Evolutionary conservation across 768 basidiomycete species (phyloP).

Genomic region (Tephrocybe rancida): DNA sequence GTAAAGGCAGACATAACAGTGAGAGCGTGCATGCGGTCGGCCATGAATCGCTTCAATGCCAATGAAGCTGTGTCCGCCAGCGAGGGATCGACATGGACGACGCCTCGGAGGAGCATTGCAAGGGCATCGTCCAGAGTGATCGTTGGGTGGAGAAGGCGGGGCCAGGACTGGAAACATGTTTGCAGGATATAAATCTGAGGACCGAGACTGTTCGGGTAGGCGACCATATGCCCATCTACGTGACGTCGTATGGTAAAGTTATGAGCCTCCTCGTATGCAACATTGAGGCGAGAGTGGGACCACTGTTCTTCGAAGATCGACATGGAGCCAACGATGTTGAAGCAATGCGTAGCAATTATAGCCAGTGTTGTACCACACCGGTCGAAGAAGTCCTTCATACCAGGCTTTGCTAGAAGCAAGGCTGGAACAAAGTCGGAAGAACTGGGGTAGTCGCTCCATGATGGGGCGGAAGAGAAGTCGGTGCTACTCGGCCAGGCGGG

Average conservation of each 20-base stretch:
- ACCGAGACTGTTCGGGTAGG: conserved; percentile 62
- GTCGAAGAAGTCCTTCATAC: conserved; percentile 74
- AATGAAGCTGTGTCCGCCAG: conserved; percentile 69
- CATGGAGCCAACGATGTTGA: conserved; percentile 71
- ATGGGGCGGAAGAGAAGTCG: conserved; percentile 62
- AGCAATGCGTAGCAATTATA: conserved; percentile 58
- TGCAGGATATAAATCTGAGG: conserved; percentile 74
- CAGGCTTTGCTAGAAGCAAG: conserved; percentile 58
- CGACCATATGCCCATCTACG: conserved; percentile 57
- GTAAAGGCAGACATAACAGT: conserved; percentile 67
- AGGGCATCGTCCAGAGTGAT: conserved; percentile 61
- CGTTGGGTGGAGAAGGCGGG: conserved; percentile 69
- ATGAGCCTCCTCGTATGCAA: conserved; percentile 69
- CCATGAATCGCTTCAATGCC: conserved; percentile 75
- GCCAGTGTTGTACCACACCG: conserved; percentile 60
- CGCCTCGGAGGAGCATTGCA: conserved; percentile 78
- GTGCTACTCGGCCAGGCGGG: conserved; percentile 80
- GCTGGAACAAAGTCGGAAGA: conserved; percentile 66
- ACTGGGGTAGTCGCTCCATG: conserved; percentile 68
- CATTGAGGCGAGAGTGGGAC: conserved; percentile 60
- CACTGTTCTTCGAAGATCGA: conserved; percentile 87
- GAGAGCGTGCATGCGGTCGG: conserved; percentile 54
- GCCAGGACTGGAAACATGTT: conserved; percentile 83
- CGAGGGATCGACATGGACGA: conserved; percentile 82
- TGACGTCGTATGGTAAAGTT: conserved; percentile 71